Percentiles rank a stretch among this genome's conserved stretches.
Conservation (phyloP, 768 basidiomycete genomes). For the Boletus subparvulus region DNA sequence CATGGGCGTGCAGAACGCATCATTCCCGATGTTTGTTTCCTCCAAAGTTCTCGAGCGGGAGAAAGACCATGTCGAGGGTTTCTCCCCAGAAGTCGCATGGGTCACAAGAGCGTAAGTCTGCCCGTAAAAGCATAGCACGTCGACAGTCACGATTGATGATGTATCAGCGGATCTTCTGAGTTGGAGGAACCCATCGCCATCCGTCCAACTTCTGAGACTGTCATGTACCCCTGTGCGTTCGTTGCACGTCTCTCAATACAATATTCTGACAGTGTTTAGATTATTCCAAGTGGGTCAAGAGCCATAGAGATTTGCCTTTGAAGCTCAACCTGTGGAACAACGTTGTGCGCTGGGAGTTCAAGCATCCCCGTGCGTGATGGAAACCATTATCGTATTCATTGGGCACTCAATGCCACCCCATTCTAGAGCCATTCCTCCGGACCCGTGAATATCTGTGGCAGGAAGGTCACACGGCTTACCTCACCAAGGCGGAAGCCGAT, state of each 20-base stretch:
- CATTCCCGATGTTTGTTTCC: slow-evolving; percentile 99
- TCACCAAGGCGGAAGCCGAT: slow-evolving; percentile 88
- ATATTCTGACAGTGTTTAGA: slow-evolving; percentile 45
- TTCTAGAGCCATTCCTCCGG: slow-evolving; percentile 91
- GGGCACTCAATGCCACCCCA: slow-evolving; percentile 20
- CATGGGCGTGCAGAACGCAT: slow-evolving; percentile 94
- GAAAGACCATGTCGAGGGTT: slow-evolving; percentile 98
- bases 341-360: slow-evolving; percentile 99
- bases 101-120: slow-evolving; percentile 86
- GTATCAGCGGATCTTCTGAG: slow-evolving; percentile 77
- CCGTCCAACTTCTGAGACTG: slow-evolving; percentile 96
- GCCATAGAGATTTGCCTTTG: slow-evolving; percentile 93
- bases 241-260: background rate
- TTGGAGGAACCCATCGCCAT: slow-evolving; percentile 98
- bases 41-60: slow-evolving; percentile 90
- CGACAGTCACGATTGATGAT: background rate
- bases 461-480: slow-evolving; percentile 96
- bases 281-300: slow-evolving; percentile 99
- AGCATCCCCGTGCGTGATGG: slow-evolving; percentile 79
- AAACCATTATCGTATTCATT: background rate
- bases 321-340: slow-evolving; percentile 99
- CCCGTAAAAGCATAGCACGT: background rate
- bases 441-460: slow-evolving; percentile 99
- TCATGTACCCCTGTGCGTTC: slow-evolving; percentile 94
- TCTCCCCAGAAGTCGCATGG: slow-evolving; percentile 99